phyloP scores from a whole-genome alignment of 805 yeast species.

The Saccharomycopsis vini region DNA sequence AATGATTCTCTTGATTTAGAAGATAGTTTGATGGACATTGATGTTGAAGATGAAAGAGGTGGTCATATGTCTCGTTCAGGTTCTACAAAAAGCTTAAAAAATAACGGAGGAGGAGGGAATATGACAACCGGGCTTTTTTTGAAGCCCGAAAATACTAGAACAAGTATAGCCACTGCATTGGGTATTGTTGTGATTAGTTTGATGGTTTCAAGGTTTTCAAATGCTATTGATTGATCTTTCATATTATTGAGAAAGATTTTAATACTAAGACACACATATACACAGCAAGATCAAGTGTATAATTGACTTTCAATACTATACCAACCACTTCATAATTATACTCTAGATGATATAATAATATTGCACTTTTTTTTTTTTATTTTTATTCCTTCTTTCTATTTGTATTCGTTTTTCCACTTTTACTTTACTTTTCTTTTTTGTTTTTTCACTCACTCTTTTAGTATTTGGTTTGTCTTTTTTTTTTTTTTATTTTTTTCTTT shows the following conservation, averaged over 20 bases:
- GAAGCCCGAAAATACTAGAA: constrained; percentile 5
- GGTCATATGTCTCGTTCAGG: neutral
- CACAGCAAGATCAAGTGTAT: too few relatives aligned
- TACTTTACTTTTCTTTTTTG: too few relatives aligned
- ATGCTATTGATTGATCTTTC: neutral
- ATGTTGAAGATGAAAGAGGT: constrained; percentile 1
- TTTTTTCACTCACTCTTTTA: too few relatives aligned
- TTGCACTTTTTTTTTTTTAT: too few relatives aligned
- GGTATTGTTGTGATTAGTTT: constrained; percentile 13
- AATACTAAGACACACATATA: too few relatives aligned
- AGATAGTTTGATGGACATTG: constrained; percentile 6
- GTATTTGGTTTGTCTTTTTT: too few relatives aligned
- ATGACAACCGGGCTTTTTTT: too few relatives aligned
- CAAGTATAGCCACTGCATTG: constrained; percentile 12
- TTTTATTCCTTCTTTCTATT: too few relatives aligned
- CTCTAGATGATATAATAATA: neutral
- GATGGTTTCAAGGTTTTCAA: constrained; percentile 10
- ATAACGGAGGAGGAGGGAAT: neutral
- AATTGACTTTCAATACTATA: too few relatives aligned
- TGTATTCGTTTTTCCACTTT: too few relatives aligned
- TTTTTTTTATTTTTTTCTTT: too few relatives aligned
- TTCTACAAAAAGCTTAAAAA: neutral
- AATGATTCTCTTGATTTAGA: neutral
- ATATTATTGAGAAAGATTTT: neutral
- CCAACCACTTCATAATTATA: too few relatives aligned